A percentile compares a stretch with the other conserved stretches of the same genome.
Conservation (phyloP, 495 filamentous ascomycete species). For the Rhizodiscina lignyota region DNA sequence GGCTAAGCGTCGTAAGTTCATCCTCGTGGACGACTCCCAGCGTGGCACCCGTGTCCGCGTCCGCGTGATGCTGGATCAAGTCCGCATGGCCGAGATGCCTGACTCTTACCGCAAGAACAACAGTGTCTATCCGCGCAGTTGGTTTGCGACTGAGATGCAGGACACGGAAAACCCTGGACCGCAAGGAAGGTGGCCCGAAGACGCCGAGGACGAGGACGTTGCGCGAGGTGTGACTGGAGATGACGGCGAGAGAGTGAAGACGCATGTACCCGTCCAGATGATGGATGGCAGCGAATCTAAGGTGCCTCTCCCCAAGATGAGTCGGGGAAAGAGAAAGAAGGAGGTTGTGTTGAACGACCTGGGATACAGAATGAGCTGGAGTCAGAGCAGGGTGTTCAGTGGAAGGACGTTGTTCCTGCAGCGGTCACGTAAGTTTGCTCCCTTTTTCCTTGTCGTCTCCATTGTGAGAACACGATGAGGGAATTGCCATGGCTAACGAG, state of each 20-base stretch:
- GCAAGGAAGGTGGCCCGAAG: conserved; percentile 48
- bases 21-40: conserved; percentile 78
- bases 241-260: conserved; percentile 28
- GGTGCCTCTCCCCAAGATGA: conserved; percentile 56
- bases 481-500: conserved; percentile 7
- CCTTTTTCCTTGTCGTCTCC: background rate
- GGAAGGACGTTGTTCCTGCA: conserved; percentile 79
- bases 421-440: conserved; percentile 61
- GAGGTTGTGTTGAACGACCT: conserved; percentile 82
- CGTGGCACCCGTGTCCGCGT: conserved; percentile 66
- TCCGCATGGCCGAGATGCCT: conserved; percentile 84
- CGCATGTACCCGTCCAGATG: conserved; percentile 54
- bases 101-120: conserved; percentile 82
- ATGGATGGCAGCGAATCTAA: conserved; percentile 52
- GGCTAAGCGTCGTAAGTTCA: conserved; percentile 84
- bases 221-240: conserved; percentile 11
- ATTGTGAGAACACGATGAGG: background rate
- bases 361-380: conserved; percentile 90
- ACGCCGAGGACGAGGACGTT: conserved; percentile 30
- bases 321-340: conserved; percentile 46
- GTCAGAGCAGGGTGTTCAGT: conserved; percentile 76
- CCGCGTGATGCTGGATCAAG: conserved; percentile 69
- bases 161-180: conserved; percentile 52
- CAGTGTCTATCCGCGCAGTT: conserved; percentile 78
- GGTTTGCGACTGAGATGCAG: conserved; percentile 77